A percentile compares a stretch with the other conserved stretches of the same genome.
Evolutionary conservation across 768 basidiomycete species (phyloP).

Genomic region (Dendrothele bispora): DNA sequence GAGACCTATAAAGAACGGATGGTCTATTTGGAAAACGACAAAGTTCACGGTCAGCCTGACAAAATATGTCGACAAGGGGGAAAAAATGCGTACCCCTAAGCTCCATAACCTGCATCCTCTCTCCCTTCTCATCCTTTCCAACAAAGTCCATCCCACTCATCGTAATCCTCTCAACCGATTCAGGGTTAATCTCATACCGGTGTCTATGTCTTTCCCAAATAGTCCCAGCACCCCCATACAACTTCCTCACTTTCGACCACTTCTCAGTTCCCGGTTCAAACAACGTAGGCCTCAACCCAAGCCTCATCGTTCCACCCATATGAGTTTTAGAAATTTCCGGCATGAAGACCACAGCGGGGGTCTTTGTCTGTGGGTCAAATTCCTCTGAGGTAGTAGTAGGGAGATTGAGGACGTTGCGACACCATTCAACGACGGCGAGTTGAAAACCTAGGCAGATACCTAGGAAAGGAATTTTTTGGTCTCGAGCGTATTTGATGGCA

Average conservation of each 20-base stretch:
- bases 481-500: constrained; percentile 96
- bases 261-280: constrained; percentile 69
- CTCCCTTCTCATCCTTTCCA: constrained; percentile 93
- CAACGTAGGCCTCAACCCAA: constrained; percentile 95
- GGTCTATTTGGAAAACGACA: constrained; percentile 53
- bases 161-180: constrained; percentile 66
- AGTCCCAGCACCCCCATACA: constrained; percentile 80
- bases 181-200: constrained; percentile 94
- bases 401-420: constrained; percentile 77
- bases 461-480: constrained; percentile 92
- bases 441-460: constrained; percentile 99
- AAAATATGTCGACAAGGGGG: neutral
- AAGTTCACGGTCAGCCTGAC: neutral
- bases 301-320: constrained; percentile 99
- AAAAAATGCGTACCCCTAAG: constrained; percentile 58
- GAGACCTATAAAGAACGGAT: constrained; percentile 90
- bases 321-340: constrained; percentile 98
- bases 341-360: constrained; percentile 93
- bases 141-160: constrained; percentile 66
- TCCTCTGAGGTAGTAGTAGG: constrained; percentile 82
- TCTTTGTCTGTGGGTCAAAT: constrained; percentile 58
- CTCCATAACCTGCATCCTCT: constrained; percentile 97
- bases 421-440: constrained; percentile 94
- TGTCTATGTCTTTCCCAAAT: constrained; percentile 98
- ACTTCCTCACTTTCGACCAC: constrained; percentile 70